phyloP scores from a whole-genome alignment of 169 alveolate genomes.

The Eimeria brunetti region DNA sequence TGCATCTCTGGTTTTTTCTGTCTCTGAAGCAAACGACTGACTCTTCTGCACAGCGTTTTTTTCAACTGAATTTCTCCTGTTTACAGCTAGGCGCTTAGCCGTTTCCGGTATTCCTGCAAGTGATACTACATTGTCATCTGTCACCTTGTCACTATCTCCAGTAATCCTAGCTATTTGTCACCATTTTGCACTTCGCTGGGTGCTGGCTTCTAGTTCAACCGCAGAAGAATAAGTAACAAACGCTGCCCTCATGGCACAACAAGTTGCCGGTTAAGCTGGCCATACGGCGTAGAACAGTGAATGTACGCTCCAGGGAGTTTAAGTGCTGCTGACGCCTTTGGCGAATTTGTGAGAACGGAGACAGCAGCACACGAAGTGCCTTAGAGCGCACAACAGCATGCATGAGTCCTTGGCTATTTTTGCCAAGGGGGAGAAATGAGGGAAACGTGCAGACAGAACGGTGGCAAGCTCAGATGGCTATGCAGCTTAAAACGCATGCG shows the following conservation, averaged over 20 bases:
- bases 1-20: background rate
- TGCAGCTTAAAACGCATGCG: constrained; percentile 78
- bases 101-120: background rate
- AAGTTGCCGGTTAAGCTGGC: constrained; percentile 1
- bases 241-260: background rate
- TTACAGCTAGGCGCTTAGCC: background rate
- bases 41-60: background rate
- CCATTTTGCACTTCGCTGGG: background rate
- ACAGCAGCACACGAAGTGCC: background rate
- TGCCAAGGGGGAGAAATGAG: constrained; percentile 23
- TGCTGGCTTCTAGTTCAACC: background rate
- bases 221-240: background rate
- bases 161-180: background rate
- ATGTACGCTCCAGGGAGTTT: background rate
- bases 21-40: background rate
- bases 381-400: background rate
- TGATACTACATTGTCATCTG: background rate
- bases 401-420: constrained; percentile 25
- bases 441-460: constrained; percentile 28
- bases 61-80: background rate
- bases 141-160: background rate
- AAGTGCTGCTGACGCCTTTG: constrained; percentile 8
- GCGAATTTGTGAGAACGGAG: background rate
- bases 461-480: constrained; percentile 52
- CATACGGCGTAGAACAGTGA: background rate